These are phyloP conservation scores for Kwoniella sp. DNA, from an alignment of 768 basidiomycete genomes.

Conservation along the genomic window DNA sequence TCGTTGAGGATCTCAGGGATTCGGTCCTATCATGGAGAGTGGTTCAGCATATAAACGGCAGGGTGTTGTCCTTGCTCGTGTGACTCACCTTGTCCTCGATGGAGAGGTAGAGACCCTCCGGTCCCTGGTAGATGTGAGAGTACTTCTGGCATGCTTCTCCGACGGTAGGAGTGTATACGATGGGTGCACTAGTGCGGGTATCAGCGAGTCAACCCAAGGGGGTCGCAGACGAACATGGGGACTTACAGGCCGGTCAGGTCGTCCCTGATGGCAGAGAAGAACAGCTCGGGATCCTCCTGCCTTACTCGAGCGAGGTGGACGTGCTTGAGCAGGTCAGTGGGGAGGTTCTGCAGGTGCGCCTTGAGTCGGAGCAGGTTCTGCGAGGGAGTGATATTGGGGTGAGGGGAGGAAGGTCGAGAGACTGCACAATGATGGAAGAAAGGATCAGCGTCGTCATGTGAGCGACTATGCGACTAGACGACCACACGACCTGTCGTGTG, in stretches of 20 bases:
- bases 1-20: constrained; percentile 32
- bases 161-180: constrained; percentile 89
- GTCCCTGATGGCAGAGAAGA: constrained; percentile 69
- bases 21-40: constrained; percentile 19
- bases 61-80: neutral
- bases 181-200: constrained; percentile 58
- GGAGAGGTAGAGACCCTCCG: constrained; percentile 58
- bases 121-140: constrained; percentile 65
- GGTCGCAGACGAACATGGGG: neutral
- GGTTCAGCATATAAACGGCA: neutral
- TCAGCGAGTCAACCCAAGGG: neutral
- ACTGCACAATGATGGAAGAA: neutral
- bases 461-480: too few species aligned
- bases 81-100: constrained; percentile 77
- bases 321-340: constrained; percentile 67
- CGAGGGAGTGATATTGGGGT: constrained; percentile 16
- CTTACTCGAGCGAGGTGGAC: constrained; percentile 76
- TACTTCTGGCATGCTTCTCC: constrained; percentile 85
- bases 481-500: too few species aligned
- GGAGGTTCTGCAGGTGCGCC: constrained; percentile 28
- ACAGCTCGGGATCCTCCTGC: constrained; percentile 65
- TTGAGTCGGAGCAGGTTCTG: constrained; percentile 40
- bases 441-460: too few species aligned
- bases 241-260: constrained; percentile 60
- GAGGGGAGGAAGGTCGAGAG: constrained; percentile 3